A percentile compares a stretch with the other conserved stretches of the same genome.
Evolutionary conservation across 805 yeast species (phyloP).

Genomic region (Lipomyces chichibuensis): DNA sequence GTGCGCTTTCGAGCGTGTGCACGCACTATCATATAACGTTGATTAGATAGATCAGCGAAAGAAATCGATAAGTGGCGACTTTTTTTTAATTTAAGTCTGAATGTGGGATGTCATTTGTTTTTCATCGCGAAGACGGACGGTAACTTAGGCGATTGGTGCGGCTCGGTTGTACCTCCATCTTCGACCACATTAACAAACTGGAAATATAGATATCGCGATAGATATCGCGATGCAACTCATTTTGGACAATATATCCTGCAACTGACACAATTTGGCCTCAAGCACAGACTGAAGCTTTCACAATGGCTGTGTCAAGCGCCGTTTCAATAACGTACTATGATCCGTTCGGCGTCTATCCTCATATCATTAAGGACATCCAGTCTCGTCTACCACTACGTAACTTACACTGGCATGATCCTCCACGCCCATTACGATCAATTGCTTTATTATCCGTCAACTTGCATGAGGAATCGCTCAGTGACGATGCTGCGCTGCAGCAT

Average conservation of each 20-base stretch:
- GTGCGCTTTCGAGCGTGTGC: constrained; percentile 2
- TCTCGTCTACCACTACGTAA: constrained; percentile 57
- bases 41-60: neutral
- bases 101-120: too few relatives aligned
- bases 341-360: constrained; percentile 64
- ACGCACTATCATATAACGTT: neutral
- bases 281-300: neutral
- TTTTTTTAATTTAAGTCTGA: neutral
- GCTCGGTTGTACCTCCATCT: neutral
- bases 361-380: constrained; percentile 42
- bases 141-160: neutral
- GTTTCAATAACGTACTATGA: constrained; percentile 65
- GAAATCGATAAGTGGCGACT: neutral
- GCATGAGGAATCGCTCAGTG: constrained; percentile 59
- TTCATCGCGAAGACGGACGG: too few relatives aligned
- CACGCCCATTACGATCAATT: constrained; percentile 64
- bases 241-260: neutral
- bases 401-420: constrained; percentile 66
- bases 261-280: neutral
- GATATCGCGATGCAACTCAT: neutral
- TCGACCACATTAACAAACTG: too few relatives aligned
- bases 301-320: constrained; percentile 11
- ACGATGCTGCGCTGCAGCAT: constrained; percentile 42
- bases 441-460: constrained; percentile 59
- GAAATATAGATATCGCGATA: neutral